Evolutionary conservation across 257 asterid species (phyloP).

Genomic region (Plantago major): DNA sequence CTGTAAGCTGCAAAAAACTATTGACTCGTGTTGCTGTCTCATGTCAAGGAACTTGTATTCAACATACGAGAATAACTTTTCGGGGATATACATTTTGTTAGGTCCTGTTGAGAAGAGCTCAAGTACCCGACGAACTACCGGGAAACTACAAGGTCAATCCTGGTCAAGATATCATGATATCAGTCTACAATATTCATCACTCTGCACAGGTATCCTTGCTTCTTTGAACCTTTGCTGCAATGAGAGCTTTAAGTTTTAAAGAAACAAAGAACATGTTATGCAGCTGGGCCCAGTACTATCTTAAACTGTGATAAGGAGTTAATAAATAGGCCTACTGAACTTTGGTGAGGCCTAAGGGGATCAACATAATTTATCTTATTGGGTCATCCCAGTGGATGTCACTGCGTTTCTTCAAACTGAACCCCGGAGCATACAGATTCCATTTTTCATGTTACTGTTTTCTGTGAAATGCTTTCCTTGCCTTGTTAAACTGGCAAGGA

Average conservation of each 20-base stretch:
- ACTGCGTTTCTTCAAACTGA: too few relatives aligned
- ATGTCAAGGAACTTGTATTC: neutral
- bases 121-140: slow-evolving; percentile 71
- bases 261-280: neutral
- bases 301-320: too few relatives aligned
- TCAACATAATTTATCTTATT: too few relatives aligned
- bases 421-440: too few relatives aligned
- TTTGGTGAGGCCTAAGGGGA: too few relatives aligned
- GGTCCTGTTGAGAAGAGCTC: slow-evolving; percentile 92
- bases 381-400: too few relatives aligned
- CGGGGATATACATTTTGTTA: slow-evolving; percentile 19
- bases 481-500: neutral
- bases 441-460: neutral
- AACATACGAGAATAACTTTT: slow-evolving; percentile 15
- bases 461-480: neutral
- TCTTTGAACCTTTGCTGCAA: neutral
- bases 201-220: slow-evolving; percentile 56
- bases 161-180: slow-evolving; percentile 97
- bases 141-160: slow-evolving; percentile 84
- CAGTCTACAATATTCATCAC: slow-evolving; percentile 92
- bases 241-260: neutral
- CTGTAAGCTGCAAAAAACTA: slow-evolving; percentile 44
- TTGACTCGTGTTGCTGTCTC: neutral
- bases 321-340: too few relatives aligned
- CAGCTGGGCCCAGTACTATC: too few relatives aligned